Conservation (phyloP, 805 yeast species). For the Yarrowia alimentaria region DNA sequence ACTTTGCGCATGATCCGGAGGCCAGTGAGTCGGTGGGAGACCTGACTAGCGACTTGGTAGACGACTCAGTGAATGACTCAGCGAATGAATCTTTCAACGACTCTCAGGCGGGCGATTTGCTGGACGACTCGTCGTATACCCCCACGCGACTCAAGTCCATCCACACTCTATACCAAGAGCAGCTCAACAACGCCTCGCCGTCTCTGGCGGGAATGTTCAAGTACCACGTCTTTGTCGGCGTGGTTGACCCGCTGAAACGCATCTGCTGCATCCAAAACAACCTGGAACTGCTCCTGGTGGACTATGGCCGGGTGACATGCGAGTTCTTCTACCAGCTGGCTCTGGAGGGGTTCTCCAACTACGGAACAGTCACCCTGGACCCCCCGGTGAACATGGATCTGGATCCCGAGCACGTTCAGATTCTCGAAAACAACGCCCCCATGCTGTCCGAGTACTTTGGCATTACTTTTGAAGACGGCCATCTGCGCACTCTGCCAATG, state of each 20-base stretch:
- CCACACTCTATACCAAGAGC: conserved; percentile 51
- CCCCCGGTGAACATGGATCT: too few species aligned
- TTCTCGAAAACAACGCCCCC: conserved; percentile 52
- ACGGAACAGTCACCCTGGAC: too few species aligned
- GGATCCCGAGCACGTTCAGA: conserved; percentile 16
- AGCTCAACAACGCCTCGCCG: conserved; percentile 46
- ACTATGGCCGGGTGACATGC: conserved; percentile 65
- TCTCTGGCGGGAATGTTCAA: conserved; percentile 67
- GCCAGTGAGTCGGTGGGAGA: background rate
- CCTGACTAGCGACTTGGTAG: too few species aligned
- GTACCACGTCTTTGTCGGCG: conserved; percentile 72
- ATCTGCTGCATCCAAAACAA: conserved; percentile 83
- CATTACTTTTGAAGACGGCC: conserved; percentile 43
- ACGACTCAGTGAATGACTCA: too few species aligned
- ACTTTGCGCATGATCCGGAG: too few species aligned
- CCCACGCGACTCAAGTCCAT: conserved; percentile 41
- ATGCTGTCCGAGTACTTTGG: conserved; percentile 83
- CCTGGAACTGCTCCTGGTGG: conserved; percentile 71
- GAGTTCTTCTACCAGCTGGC: conserved; percentile 82
- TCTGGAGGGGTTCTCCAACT: conserved; percentile 74
- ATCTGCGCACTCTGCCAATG: conserved; percentile 61
- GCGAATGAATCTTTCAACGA: too few species aligned
- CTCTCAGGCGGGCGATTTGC: too few species aligned
- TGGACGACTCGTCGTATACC: too few species aligned
- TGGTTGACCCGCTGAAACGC: conserved; percentile 69